Conservation (phyloP, 176 grass and related monocot genomes). For the Bonia amplexicaulis region DNA sequence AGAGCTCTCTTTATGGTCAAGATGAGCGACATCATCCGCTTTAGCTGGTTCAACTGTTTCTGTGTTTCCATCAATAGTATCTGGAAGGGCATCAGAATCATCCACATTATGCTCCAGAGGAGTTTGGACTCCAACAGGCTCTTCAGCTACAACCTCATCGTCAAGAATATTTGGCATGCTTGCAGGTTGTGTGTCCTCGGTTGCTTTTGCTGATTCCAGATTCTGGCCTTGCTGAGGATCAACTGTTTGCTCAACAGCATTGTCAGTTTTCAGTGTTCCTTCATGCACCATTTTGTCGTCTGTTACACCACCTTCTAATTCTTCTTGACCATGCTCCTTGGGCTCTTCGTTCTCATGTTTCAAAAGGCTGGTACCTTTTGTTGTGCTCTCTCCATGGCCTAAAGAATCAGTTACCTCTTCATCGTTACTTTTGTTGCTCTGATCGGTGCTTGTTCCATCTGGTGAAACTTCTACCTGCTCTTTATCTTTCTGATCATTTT, state of each 20-base stretch:
- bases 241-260: constrained; percentile 9
- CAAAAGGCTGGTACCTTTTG: constrained; percentile 27
- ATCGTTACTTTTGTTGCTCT: constrained; percentile 12
- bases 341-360: constrained; percentile 17
- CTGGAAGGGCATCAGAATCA: constrained; percentile 1
- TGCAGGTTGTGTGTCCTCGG: constrained; percentile 8
- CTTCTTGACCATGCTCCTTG: constrained; percentile 9
- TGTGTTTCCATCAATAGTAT: constrained; percentile 10
- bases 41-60: constrained; percentile 17
- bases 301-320: constrained; percentile 10
- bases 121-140: neutral
- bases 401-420: constrained; percentile 11
- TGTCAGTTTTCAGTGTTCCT: constrained; percentile 15
- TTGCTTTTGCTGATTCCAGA: constrained; percentile 30
- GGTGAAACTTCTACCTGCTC: neutral
- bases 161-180: neutral
- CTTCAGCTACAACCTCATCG: constrained; percentile 22
- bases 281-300: neutral
- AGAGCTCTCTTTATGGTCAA: constrained; percentile 4
- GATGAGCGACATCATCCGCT: neutral
- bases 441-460: constrained; percentile 6
- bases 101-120: neutral
- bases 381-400: constrained; percentile 23
- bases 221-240: constrained; percentile 7
- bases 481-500: constrained; percentile 14